A percentile compares a stretch with the other conserved stretches of the same genome.
phyloP scores from a whole-genome alignment of 2,329 filamentous ascomycete species.

The Colletotrichum tanaceti region DNA sequence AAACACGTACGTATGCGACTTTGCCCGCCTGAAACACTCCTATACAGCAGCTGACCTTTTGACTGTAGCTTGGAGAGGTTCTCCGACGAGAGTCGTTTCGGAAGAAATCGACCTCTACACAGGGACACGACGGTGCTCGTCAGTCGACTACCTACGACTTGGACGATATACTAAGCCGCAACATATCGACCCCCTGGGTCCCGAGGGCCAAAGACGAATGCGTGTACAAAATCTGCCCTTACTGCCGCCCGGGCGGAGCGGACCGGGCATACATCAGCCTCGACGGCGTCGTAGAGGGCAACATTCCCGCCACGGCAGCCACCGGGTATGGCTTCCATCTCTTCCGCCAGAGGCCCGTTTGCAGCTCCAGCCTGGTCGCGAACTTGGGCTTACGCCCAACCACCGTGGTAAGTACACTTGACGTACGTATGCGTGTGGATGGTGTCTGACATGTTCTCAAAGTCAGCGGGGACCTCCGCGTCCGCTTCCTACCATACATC shows the following conservation, averaged over 20 bases:
- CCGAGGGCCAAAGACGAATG: conserved; percentile 57
- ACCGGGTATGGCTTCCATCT: conserved; percentile 65
- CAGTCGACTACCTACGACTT: conserved; percentile 13
- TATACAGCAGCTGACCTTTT: background rate
- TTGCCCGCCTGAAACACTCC: background rate
- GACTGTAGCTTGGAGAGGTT: conserved; percentile 23
- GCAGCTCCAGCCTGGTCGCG: conserved; percentile 52
- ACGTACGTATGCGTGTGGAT: too few relatives aligned
- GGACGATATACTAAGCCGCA: conserved; percentile 18
- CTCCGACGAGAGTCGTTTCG: conserved; percentile 32
- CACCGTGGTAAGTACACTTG: conserved; percentile 49
- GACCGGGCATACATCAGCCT: conserved; percentile 63
- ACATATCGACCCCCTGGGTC: conserved; percentile 52
- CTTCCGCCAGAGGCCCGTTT: conserved; percentile 56
- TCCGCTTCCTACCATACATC: background rate
- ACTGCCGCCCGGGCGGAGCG: conserved; percentile 58
- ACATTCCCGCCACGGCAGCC: conserved; percentile 62
- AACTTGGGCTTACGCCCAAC: conserved; percentile 55
- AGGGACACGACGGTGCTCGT: conserved; percentile 4
- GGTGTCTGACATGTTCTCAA: background rate
- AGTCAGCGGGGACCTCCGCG: conserved; percentile 7
- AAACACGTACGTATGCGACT: conserved; percentile 60
- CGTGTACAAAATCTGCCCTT: conserved; percentile 61
- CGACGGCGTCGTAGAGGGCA: conserved; percentile 60
- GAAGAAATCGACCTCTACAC: conserved; percentile 1